Conservation (phyloP, 768 basidiomycete genomes). For the Pilatotrama ljubarskyi region DNA sequence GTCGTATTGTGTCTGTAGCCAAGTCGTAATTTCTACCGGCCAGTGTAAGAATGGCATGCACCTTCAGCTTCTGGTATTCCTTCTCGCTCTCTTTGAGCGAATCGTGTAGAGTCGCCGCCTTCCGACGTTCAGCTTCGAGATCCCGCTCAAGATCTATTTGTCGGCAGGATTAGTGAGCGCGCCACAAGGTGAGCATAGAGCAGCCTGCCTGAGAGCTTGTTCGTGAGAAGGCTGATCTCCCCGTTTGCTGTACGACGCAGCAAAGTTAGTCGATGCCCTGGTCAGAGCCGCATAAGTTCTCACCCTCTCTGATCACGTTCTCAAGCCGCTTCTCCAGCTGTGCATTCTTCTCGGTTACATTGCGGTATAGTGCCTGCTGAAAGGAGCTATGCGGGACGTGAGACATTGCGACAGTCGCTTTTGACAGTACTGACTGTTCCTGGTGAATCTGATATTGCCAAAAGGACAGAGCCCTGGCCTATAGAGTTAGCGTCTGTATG, state of each 20-base stretch:
- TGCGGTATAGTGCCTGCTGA: slow-evolving; percentile 81
- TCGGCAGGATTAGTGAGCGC: neutral
- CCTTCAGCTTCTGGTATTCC: slow-evolving; percentile 88
- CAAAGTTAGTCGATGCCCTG: neutral
- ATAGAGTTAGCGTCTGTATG: no score
- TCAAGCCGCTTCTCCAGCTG: slow-evolving; percentile 85
- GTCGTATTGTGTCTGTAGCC: slow-evolving; percentile 65
- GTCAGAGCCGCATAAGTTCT: no score
- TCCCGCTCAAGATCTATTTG: slow-evolving; percentile 75
- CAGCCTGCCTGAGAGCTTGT: slow-evolving; percentile 62
- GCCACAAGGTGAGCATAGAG: slow-evolving; percentile 12
- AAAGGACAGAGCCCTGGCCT: slow-evolving; percentile 69
- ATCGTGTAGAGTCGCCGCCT: slow-evolving; percentile 73
- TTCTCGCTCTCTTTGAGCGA: slow-evolving; percentile 75
- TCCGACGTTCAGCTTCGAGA: slow-evolving; percentile 76
- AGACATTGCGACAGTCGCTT: neutral
- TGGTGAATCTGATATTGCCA: slow-evolving; percentile 92
- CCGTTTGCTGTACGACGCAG: slow-evolving; percentile 65
- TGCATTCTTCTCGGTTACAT: slow-evolving; percentile 78
- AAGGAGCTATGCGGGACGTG: slow-evolving; percentile 53
- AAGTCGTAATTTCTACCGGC: neutral
- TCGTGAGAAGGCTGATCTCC: slow-evolving; percentile 68
- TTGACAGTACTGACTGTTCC: slow-evolving; percentile 56
- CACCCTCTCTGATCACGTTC: slow-evolving; percentile 84
- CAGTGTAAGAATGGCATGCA: slow-evolving; percentile 21